These are phyloP conservation scores for Pythium utonaiense DNA, from an alignment of 352 stramenopile species.

Conservation along the genomic window DNA sequence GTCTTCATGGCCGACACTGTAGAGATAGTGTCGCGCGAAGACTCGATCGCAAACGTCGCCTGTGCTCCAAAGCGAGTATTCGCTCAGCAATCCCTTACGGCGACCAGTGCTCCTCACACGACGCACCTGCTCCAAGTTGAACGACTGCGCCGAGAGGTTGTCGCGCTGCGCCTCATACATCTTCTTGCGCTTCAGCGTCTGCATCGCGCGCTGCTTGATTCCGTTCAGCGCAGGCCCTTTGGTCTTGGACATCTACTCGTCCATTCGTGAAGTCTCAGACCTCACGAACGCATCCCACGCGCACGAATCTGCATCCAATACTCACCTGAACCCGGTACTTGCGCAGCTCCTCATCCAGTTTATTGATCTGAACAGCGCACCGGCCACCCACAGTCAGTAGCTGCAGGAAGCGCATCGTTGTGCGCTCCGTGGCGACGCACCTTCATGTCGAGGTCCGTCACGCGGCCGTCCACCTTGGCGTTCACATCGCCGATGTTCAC, in stretches of 20 bases:
- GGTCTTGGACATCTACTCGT: slow-evolving; percentile 68
- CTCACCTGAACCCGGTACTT: slow-evolving; percentile 76
- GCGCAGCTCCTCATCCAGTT: slow-evolving; percentile 76
- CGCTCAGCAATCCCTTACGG: background rate
- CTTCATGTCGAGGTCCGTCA: slow-evolving; percentile 79
- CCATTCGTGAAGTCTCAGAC: background rate
- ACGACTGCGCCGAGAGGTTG: slow-evolving; percentile 76
- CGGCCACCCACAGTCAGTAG: background rate
- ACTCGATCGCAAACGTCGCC: slow-evolving; percentile 90
- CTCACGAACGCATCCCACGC: background rate
- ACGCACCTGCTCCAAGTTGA: slow-evolving; percentile 82
- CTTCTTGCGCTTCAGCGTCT: slow-evolving; percentile 87
- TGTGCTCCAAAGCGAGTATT: slow-evolving; percentile 10
- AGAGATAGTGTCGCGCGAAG: slow-evolving; percentile 88
- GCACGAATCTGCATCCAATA: background rate
- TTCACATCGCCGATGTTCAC: slow-evolving; percentile 84
- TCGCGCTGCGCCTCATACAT: slow-evolving; percentile 86
- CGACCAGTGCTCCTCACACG: background rate
- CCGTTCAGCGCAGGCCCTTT: slow-evolving; percentile 61
- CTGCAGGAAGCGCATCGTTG: background rate
- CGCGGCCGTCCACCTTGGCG: slow-evolving; percentile 64
- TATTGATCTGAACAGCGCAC: slow-evolving; percentile 51
- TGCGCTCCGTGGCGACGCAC: slow-evolving; percentile 21
- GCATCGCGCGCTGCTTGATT: slow-evolving; percentile 82
- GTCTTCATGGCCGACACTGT: slow-evolving; percentile 95